Base-by-base conservation (phyloP, 805 yeast genomes). In the Kodamaea laetipori region DNA sequence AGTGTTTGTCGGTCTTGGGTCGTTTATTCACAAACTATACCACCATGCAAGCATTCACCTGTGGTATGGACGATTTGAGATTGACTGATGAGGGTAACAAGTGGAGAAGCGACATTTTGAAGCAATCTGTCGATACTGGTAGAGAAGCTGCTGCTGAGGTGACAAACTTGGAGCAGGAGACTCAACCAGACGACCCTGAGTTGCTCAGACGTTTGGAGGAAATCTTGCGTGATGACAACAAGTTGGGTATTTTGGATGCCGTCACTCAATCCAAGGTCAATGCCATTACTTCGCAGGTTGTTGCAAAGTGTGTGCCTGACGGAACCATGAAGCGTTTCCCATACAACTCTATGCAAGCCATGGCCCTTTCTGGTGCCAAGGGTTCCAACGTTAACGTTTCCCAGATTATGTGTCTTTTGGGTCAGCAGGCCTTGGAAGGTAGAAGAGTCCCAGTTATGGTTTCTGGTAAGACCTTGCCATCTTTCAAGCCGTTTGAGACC, bases 361-460 rank as follows among this genome's bases (percentile, higher is more conserved):
- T 94, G 99, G 98, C 99, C 2, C 73, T 94, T 36, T 92, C 98
- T 34, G 99, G 99, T 67, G 99, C 99, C 48, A 94, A 94, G 71
- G 99, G 99, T 62, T 94, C 99, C 19, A 88, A 87, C 56, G 99
- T 94, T 53, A 94, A 94, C 60, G 98, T 94, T 53, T 92, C 99
- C 30, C 99, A 94, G 74, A 95, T 94, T 71, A 95, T 95, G 99
- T 94, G 99, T 80, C 76, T 95, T 60, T 78, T 94, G 53, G 99
- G 99, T 39, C 99, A 94, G 71, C 99, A 94, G 73, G 98, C 98
- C 34, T 77, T 94, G 58, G 99, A 94, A 74, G 99, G 99, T 70
- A 84, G 98, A 69, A 85, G 99, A 77, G 99, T 94, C 16, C 99
- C 99, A 12, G 95, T 92, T 36, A 94, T 94, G 99, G 97, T 94